phyloP scores from a whole-genome alignment of 2,329 filamentous ascomycete genomes.

The Nothophoma quercina region DNA sequence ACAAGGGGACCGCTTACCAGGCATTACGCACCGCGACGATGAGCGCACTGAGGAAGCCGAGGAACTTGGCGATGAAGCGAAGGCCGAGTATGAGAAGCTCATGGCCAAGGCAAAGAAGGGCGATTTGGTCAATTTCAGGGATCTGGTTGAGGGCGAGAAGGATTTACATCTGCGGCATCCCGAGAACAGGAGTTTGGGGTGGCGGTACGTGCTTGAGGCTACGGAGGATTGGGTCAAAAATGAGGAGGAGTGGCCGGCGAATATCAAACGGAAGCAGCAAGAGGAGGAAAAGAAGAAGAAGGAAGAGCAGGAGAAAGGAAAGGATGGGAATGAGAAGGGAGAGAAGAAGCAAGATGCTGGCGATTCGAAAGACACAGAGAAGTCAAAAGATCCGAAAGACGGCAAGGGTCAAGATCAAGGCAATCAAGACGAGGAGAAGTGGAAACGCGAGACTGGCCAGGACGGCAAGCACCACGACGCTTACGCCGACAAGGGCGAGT shows the following conservation, averaged over 20 bases:
- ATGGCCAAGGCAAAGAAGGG: constrained; percentile 33
- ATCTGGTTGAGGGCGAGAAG: constrained; percentile 39
- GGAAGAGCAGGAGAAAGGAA: constrained; percentile 37
- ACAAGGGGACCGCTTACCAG: constrained; percentile 47
- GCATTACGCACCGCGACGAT: constrained; percentile 46
- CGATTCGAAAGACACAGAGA: background rate
- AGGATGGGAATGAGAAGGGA: constrained; percentile 24
- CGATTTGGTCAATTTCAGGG: constrained; percentile 50
- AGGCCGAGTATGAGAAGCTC: constrained; percentile 35
- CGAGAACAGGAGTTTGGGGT: constrained; percentile 55
- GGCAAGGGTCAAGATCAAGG: constrained; percentile 8
- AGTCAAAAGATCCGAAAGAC: background rate
- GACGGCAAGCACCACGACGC: constrained; percentile 49
- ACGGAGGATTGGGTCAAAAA: constrained; percentile 61
- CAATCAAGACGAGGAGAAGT: constrained; percentile 39
- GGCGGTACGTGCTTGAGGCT: constrained; percentile 59
- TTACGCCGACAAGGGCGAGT: constrained; percentile 33
- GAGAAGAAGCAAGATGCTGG: constrained; percentile 26
- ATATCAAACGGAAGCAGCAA: constrained; percentile 51
- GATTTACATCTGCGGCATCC: constrained; percentile 56
- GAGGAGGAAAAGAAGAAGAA: constrained; percentile 22
- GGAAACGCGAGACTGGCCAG: constrained; percentile 34
- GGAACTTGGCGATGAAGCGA: constrained; percentile 33
- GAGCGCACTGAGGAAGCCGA: constrained; percentile 36
- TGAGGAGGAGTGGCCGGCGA: constrained; percentile 58